Evolutionary conservation across 2,329 filamentous ascomycete genomes (phyloP).

Genomic region (Aspergillus persii): DNA sequence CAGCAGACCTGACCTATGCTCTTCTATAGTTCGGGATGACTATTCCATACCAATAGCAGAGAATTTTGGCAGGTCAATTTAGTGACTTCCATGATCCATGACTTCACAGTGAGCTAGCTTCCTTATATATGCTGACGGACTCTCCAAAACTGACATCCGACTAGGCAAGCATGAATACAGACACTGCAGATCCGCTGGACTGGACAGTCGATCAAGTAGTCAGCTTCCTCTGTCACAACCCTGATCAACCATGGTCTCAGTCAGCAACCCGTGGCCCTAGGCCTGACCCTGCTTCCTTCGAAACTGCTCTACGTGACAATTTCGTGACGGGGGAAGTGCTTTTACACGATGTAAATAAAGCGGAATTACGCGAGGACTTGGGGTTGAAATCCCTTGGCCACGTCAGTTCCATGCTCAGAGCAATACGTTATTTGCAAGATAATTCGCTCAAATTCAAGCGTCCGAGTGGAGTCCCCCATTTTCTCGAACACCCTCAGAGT

Average conservation of each 20-base stretch:
- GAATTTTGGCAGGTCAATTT: neutral
- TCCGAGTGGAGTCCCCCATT: neutral
- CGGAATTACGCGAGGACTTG: slow-evolving; percentile 54
- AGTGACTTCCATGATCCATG: neutral
- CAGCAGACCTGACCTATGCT: neutral
- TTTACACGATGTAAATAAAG: slow-evolving; percentile 55
- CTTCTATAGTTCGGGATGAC: neutral
- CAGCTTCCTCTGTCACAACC: slow-evolving; percentile 59
- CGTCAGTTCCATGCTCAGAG: slow-evolving; percentile 56
- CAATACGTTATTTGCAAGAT: slow-evolving; percentile 56
- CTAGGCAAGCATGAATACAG: slow-evolving; percentile 23
- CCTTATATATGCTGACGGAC: neutral
- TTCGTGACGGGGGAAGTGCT: slow-evolving; percentile 65
- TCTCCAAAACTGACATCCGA: neutral
- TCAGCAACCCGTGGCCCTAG: slow-evolving; percentile 36
- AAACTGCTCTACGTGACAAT: slow-evolving; percentile 57
- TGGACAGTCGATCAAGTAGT: slow-evolving; percentile 71
- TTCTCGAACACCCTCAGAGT: slow-evolving; percentile 6
- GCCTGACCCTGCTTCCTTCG: slow-evolving; percentile 55
- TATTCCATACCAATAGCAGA: neutral
- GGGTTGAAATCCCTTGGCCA: slow-evolving; percentile 59
- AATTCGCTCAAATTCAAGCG: slow-evolving; percentile 52
- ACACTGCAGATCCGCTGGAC: slow-evolving; percentile 63
- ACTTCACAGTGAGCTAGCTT: neutral
- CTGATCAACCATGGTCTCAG: slow-evolving; percentile 44